Base-by-base conservation (phyloP, 78 protist genomes). In the Dictyostelium discoideum region DNA sequence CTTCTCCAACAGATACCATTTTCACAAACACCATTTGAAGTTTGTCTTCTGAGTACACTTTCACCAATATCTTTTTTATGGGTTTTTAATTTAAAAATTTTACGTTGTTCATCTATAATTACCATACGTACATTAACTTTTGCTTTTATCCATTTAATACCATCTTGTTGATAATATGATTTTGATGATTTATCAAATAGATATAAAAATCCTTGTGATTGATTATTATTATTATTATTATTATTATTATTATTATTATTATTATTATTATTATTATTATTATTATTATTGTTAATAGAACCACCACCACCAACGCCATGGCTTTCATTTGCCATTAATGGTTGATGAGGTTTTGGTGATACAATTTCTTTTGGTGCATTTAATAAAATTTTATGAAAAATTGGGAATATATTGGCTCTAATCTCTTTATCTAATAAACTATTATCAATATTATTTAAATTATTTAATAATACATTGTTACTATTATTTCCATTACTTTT, bases 51-150 rank as follows among this genome's bases (percentile, higher is more conserved):
- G n/a, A 93, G 57, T 11, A 93, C 96, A 44, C 73, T 85, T 11
- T 44, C 48, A 20, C 96, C 96, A 11, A 83, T 76, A 84, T 93
- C 96, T 26, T 82, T 85, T 78, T 93, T 93, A 60, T 93, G 96
- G 1, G 92, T 93, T 40, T 93, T 93, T n/a, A 93, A 48, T 46
- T 93, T 93, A n/a, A 69, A 93, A 0, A 48, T 16, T 20, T 40
- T 50, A 20, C 74, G 42, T 11, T 93, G 92, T 18, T 86, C 88
- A 46, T 85, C 89, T 10, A 83, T 54, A 2, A 93, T 73, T 54
- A 93, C 87, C 89, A 93, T 86, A 54, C 93, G 50, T 3, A 93
- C 96, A 60, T 87, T 93, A 11, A 80, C 37, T 42, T 87, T 85
- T 48, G 96, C 83, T 73, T 93, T 93, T 32, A 83, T 86, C 96